These are phyloP conservation scores for Botrytis squamosa DNA, from an alignment of 2,329 filamentous ascomycete species.

Conservation along the genomic window DNA sequence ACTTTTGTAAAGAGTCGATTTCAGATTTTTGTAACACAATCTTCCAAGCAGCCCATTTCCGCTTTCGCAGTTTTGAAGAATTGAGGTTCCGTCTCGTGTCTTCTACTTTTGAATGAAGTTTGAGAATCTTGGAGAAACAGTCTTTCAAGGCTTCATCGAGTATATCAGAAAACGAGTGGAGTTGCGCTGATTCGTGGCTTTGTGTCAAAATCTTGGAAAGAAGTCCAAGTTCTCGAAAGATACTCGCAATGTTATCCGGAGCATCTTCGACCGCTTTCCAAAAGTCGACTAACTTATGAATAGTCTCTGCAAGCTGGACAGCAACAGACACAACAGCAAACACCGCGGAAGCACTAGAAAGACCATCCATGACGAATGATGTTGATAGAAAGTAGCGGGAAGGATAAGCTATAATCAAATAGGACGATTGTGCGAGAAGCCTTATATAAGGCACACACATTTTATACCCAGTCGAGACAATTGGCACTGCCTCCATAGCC, in stretches of 20 bases:
- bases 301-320: constrained; percentile 6
- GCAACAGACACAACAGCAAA: not conserved
- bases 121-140: not conserved
- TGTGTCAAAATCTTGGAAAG: constrained; percentile 11
- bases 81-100: not conserved
- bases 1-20: constrained; percentile 1
- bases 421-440: not conserved
- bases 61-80: not conserved
- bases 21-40: not conserved
- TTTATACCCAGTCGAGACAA: not conserved
- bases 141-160: constrained; percentile 1
- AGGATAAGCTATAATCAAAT: not conserved
- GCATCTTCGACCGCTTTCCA: constrained; percentile 17
- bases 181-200: not conserved
- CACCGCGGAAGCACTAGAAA: not conserved
- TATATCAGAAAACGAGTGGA: not conserved
- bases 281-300: constrained; percentile 7
- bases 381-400: not conserved
- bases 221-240: constrained; percentile 3
- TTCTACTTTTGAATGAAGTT: not conserved
- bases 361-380: constrained; percentile 2
- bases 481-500: constrained; percentile 5
- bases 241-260: not conserved
- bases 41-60: constrained; percentile 2
- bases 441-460: constrained; percentile 3